Conservation (phyloP, 805 yeast species). For the Candida ficus region DNA sequence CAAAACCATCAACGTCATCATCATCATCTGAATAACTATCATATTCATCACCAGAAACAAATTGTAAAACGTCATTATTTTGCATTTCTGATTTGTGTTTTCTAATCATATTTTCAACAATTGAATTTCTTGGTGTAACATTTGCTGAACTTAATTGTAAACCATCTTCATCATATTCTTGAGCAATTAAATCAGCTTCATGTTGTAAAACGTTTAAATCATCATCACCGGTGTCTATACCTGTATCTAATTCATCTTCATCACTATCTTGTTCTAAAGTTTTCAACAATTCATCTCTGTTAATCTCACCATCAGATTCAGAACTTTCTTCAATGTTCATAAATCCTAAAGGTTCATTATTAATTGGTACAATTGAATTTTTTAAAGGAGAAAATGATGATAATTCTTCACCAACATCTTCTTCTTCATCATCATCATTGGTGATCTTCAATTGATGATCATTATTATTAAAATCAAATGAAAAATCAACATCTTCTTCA, state of each 20-base stretch:
- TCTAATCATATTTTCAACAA: constrained; percentile 30
- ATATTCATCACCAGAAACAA: constrained; percentile 29
- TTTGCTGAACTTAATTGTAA: constrained; percentile 23
- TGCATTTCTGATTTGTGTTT: constrained; percentile 40
- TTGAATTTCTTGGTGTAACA: constrained; percentile 29
- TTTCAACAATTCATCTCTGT: constrained; percentile 38
- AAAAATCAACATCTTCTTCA: constrained; percentile 34
- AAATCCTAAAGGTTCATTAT: constrained; percentile 20
- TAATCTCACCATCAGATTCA: constrained; percentile 59
- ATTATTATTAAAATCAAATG: constrained; percentile 37
- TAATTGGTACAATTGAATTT: constrained; percentile 12
- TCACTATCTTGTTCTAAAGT: constrained; percentile 29
- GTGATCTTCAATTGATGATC: constrained; percentile 29
- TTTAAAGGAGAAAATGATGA: constrained; percentile 6
- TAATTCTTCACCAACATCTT: constrained; percentile 59
- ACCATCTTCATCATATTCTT: constrained; percentile 30
- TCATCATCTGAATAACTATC: constrained; percentile 20
- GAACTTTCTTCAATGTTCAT: constrained; percentile 26
- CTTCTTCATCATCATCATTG: constrained; percentile 34
- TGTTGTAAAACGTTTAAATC: constrained; percentile 32
- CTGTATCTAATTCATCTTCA: constrained; percentile 31
- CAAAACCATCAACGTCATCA: constrained; percentile 23
- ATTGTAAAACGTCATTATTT: constrained; percentile 33
- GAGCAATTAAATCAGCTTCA: constrained; percentile 39
- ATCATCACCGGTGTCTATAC: constrained; percentile 29